Evolutionary conservation across 495 filamentous ascomycete species (phyloP).

Genomic region (Neurospora sp.): DNA sequence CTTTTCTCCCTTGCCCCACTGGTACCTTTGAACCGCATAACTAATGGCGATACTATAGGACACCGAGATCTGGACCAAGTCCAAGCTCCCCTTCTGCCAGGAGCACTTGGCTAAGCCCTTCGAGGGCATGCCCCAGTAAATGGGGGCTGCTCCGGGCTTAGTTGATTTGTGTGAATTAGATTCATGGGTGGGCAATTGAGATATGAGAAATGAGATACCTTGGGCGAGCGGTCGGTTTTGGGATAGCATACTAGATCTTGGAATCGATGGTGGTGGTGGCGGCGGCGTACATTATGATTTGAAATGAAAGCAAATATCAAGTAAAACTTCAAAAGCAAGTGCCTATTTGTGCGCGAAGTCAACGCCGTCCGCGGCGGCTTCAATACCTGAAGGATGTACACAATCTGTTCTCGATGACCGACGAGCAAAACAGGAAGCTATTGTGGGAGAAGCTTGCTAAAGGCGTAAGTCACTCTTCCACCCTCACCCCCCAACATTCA

Average conservation of each 20-base stretch:
- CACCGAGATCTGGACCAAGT: conserved; percentile 57
- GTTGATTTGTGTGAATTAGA: neutral
- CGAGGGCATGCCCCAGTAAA: conserved; percentile 50
- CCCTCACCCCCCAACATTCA: too few relatives aligned
- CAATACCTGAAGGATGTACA: conserved; percentile 21
- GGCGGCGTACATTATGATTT: neutral
- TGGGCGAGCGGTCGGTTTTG: neutral
- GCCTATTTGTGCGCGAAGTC: too few relatives aligned
- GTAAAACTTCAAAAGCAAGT: neutral
- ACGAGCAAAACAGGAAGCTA: conserved; percentile 16
- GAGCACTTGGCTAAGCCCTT: conserved; percentile 52
- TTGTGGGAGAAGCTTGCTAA: conserved; percentile 20
- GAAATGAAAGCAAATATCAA: neutral
- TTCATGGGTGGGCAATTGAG: neutral
- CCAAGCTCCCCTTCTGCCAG: conserved; percentile 61
- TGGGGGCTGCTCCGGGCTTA: neutral
- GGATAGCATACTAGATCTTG: neutral
- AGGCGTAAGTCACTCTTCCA: conserved; percentile 13
- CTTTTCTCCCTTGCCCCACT: neutral
- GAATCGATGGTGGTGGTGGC: neutral
- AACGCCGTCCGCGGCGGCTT: too few relatives aligned
- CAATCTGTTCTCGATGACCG: conserved; percentile 24
- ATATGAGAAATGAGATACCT: neutral
- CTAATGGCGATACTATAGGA: conserved; percentile 28
- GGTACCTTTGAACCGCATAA: neutral